Conservation (phyloP, 345 rosid genomes). For the Capsella bursapastoris region DNA sequence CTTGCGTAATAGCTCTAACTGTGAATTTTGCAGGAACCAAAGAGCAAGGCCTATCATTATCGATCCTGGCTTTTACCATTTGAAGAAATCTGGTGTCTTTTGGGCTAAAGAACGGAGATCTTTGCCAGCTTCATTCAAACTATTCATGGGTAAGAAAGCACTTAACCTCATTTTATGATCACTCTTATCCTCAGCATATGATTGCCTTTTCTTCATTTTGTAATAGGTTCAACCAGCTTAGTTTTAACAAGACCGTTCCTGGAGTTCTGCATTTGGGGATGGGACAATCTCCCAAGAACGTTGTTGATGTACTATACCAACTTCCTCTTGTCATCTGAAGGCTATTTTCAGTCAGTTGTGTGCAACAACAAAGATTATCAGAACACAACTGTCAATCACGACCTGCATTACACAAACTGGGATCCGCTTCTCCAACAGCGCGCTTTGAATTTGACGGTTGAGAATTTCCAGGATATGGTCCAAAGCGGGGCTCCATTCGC, state of each 20-base stretch:
- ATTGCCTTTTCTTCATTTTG: conserved; percentile 9
- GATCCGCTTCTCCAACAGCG: conserved; percentile 79
- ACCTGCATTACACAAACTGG: conserved; percentile 79
- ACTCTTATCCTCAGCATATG: not conserved
- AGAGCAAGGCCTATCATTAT: conserved; percentile 88
- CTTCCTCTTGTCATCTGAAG: conserved; percentile 78
- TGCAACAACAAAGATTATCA: conserved; percentile 94
- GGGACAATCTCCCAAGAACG: conserved; percentile 96
- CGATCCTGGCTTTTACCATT: conserved; percentile 91
- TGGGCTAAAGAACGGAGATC: conserved; percentile 89
- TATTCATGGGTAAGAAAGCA: conserved; percentile 68
- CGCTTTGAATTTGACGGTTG: conserved; percentile 56
- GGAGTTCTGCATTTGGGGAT: conserved; percentile 90
- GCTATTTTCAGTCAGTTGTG: conserved; percentile 89
- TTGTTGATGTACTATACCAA: conserved; percentile 91
- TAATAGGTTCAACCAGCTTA: conserved; percentile 79
- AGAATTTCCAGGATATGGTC: conserved; percentile 74
- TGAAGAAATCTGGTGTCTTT: conserved; percentile 80
- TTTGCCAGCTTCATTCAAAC: conserved; percentile 86
- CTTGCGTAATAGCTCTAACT: conserved; percentile 2
- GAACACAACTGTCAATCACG: conserved; percentile 83
- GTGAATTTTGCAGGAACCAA: conserved; percentile 56
- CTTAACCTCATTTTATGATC: conserved; percentile 8
- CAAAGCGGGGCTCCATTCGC: conserved; percentile 92
- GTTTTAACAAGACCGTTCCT: conserved; percentile 79